Evolutionary conservation across 1,139 yeast species (phyloP).

Genomic region (Pichia sp.): DNA sequence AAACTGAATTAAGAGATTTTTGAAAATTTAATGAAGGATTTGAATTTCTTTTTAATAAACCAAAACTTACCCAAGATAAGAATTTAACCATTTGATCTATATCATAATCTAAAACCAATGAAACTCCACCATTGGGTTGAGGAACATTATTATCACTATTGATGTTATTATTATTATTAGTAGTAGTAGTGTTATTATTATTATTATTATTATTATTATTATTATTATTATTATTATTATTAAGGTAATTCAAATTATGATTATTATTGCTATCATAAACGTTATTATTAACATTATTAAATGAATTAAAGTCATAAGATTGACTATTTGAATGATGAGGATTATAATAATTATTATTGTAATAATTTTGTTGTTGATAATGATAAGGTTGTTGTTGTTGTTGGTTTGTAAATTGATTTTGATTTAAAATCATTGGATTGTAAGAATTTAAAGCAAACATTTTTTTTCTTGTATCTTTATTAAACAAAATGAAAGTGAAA

Average conservation of each 20-base stretch:
- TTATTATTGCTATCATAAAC: background rate
- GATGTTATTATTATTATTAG: background rate
- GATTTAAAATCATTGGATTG: background rate
- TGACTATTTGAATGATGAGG: background rate
- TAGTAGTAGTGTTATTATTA: background rate
- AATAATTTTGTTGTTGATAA: background rate
- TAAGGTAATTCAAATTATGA: background rate
- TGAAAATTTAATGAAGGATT: slow-evolving; percentile 52
- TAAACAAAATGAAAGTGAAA: too few species aligned
- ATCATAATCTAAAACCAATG: slow-evolving; percentile 73
- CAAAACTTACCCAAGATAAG: slow-evolving; percentile 31
- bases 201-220: background rate
- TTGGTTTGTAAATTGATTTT: background rate
- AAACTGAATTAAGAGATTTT: slow-evolving; percentile 57
- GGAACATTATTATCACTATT: slow-evolving; percentile 5
- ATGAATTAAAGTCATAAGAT: background rate
- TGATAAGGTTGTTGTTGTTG: background rate
- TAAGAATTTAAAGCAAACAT: slow-evolving; percentile 5
- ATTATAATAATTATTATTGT: background rate
- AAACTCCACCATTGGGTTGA: slow-evolving; percentile 51
- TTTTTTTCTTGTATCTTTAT: too few species aligned
- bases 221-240: background rate
- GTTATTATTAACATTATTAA: background rate
- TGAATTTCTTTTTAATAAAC: slow-evolving; percentile 30
- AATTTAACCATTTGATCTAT: slow-evolving; percentile 72